Base-by-base conservation (phyloP, 148 eudicot species). In the Camellia granthamiana region DNA sequence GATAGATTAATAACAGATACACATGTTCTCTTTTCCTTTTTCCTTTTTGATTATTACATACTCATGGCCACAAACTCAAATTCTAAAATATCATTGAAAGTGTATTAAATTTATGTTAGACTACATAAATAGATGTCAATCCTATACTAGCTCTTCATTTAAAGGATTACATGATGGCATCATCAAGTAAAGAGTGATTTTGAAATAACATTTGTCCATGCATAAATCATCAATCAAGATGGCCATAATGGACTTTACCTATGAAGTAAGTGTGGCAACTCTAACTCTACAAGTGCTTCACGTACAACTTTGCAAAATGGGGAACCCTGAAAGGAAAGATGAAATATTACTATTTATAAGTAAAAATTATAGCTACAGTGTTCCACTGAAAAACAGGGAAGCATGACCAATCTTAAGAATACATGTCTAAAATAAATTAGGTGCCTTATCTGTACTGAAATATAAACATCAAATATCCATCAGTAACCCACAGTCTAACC, bases 221-320 rank as follows among this genome's bases (percentile, higher is more conserved):
- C 5, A 43, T 11, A 72, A 5, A 77, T 69, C 63, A 16, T 14
- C 23, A 38, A 66, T 43, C 73, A 74, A 74, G 71, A 81, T 16
- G 56, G 78, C 52, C 41, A 52, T n/a, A 78, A n/a, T 52, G 77
- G 41, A 63, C 47, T 67, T 43, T 85, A 95, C 98, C 98, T 93
- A 81, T 88, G 91, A 47, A 87, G 92, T 79, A 96, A 84, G 88
- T 96, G 95, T 52, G 99, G 99, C 85, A 96, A 85, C 84, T 96
- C 99, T 81, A 96, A 78, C 85, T 96, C 99, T 65, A 96, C 99
- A 83, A 96, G 99, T 75, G 82, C 98, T 92, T 96, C 99, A 52
- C 99, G 97, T 41, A 88, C 98, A 83, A 96, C 85, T 89, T 96
- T 96, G 90, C 97, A 93, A 84, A 96, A 96, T 15, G 99, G 99